Percentiles rank a stretch among this genome's conserved stretches.
These are phyloP conservation scores for Macrolepiota dolichaula DNA, from an alignment of 768 basidiomycete genomes.

Conservation along the genomic window DNA sequence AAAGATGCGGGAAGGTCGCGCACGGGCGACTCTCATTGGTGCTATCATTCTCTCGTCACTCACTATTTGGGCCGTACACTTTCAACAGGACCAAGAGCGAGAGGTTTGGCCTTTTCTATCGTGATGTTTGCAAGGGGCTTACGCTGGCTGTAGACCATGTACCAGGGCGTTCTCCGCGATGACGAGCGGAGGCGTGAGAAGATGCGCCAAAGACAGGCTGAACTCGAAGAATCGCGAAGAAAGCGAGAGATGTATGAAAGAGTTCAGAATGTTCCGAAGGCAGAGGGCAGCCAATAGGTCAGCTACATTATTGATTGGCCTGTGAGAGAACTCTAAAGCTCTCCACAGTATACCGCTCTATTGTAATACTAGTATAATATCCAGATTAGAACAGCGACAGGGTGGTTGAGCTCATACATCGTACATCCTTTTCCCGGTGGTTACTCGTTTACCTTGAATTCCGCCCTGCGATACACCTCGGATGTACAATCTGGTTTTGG, in stretches of 20 bases:
- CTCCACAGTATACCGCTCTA: not conserved
- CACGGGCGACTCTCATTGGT: conserved; percentile 70
- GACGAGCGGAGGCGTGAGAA: conserved; percentile 79
- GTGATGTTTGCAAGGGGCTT: not conserved
- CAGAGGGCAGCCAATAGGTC: not conserved
- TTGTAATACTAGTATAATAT: too few species aligned
- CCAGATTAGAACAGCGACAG: not conserved
- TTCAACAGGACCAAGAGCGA: conserved; percentile 78
- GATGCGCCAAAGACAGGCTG: conserved; percentile 61
- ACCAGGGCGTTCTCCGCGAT: conserved; percentile 83
- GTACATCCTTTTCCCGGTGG: not conserved
- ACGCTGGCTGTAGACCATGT: conserved; percentile 67
- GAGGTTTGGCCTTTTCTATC: conserved; percentile 46
- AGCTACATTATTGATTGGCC: not conserved
- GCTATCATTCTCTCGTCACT: conserved; percentile 61
- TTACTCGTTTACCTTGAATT: not conserved
- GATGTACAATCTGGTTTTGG: not conserved
- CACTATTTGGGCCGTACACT: conserved; percentile 89
- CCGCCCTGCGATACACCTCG: not conserved
- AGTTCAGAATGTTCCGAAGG: conserved; percentile 34
- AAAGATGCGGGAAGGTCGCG: conserved; percentile 60
- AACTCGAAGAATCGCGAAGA: conserved; percentile 53
- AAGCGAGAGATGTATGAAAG: conserved; percentile 68
- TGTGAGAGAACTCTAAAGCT: not conserved
- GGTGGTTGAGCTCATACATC: not conserved